Percentiles rank a stretch among this genome's conserved stretches.
phyloP scores from a whole-genome alignment of 257 asterid species.

The Gentiana macrophylla region DNA sequence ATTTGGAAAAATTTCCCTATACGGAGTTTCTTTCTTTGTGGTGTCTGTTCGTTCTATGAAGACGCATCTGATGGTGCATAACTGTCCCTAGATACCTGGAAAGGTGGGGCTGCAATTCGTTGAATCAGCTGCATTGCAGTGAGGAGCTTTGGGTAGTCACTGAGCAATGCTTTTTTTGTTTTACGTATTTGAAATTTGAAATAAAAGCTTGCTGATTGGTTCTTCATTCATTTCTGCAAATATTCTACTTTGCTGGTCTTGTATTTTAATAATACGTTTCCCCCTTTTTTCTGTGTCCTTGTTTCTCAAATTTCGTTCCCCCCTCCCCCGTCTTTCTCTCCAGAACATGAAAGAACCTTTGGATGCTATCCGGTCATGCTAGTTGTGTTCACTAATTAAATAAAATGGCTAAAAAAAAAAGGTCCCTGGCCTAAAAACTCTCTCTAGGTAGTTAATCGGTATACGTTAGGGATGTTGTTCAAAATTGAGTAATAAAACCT shows the following conservation, averaged over 20 bases:
- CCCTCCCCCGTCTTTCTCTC: too few relatives aligned
- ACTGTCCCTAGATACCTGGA: slow-evolving; percentile 5
- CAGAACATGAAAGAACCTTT: too few relatives aligned
- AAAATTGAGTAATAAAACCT: too few relatives aligned
- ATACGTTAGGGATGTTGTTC: too few relatives aligned
- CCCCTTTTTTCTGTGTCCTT: too few relatives aligned
- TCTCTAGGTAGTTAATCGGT: too few relatives aligned
- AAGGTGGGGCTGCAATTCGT: background rate
- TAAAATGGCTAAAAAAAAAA: too few relatives aligned
- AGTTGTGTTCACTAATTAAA: too few relatives aligned
- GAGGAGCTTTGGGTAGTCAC: background rate
- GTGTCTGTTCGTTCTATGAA: slow-evolving; percentile 16
- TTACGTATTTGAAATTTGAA: background rate
- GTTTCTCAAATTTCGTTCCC: too few relatives aligned
- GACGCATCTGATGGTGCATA: slow-evolving; percentile 1
- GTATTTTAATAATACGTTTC: too few relatives aligned
- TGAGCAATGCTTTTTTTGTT: background rate
- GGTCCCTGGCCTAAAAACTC: too few relatives aligned
- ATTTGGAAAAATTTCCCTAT: slow-evolving; percentile 5
- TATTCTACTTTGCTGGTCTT: background rate
- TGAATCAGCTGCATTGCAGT: background rate
- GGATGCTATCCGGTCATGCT: too few relatives aligned
- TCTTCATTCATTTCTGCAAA: background rate
- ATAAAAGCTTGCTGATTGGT: slow-evolving; percentile 3
- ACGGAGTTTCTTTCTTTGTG: slow-evolving; percentile 17